These are phyloP conservation scores for Lepiota subincarnata DNA, from an alignment of 768 basidiomycete species.

Conservation along the genomic window DNA sequence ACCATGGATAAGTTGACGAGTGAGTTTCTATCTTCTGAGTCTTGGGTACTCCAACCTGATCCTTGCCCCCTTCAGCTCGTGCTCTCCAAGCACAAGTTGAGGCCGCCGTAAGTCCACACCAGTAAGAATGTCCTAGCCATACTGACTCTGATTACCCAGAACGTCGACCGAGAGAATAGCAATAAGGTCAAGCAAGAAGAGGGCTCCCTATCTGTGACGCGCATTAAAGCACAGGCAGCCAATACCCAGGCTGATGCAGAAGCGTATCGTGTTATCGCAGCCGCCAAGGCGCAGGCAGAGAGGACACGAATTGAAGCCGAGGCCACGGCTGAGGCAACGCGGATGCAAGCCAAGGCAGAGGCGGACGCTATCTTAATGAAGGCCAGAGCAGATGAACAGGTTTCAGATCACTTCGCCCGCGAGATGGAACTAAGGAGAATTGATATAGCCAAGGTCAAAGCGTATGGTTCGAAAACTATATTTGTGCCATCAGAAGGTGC, in stretches of 20 bases:
- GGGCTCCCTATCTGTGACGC: conserved; percentile 71
- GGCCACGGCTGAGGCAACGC: conserved; percentile 74
- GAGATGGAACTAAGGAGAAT: conserved; percentile 72
- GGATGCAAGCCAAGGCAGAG: conserved; percentile 72
- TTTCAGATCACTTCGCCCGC: conserved; percentile 62
- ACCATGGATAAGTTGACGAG: conserved; percentile 82
- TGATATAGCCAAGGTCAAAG: conserved; percentile 57
- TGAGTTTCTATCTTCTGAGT: conserved; percentile 12
- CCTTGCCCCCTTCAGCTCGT: conserved; percentile 39
- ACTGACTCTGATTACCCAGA: conserved; percentile 34
- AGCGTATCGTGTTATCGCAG: conserved; percentile 69
- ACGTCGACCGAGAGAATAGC: conserved; percentile 83
- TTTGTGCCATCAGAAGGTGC: conserved; percentile 65
- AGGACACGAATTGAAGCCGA: conserved; percentile 71
- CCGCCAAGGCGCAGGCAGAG: conserved; percentile 69
- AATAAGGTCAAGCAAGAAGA: conserved; percentile 86
- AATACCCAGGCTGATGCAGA: conserved; percentile 70
- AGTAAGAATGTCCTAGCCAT: background rate
- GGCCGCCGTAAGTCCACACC: conserved; percentile 54
- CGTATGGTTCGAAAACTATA: conserved; percentile 65
- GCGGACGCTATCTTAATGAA: conserved; percentile 64
- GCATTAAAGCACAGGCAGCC: conserved; percentile 66
- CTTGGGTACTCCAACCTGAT: conserved; percentile 6
- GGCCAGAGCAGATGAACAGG: conserved; percentile 56
- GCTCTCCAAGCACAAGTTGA: conserved; percentile 86